These are phyloP conservation scores for Talaromyces sp. DNA, from an alignment of 2,329 filamentous ascomycete species.

Conservation along the genomic window DNA sequence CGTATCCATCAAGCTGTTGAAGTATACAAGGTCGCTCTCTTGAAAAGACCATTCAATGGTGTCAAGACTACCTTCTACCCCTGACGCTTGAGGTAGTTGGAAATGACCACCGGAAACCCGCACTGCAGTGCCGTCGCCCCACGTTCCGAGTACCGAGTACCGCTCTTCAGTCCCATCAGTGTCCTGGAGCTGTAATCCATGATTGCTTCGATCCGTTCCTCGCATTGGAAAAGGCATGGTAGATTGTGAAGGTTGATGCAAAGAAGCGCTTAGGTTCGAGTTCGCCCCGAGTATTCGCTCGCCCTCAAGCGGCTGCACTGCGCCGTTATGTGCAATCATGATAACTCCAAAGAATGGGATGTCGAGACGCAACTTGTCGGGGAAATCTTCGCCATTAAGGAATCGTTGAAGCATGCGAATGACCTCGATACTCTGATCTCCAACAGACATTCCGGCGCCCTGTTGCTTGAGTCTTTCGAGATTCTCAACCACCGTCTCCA, in stretches of 20 bases:
- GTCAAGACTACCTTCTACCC: neutral
- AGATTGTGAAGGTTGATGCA: neutral
- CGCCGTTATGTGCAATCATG: neutral
- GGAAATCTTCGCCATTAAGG: neutral
- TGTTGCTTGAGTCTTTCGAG: neutral
- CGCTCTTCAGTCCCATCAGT: neutral
- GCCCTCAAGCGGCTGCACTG: neutral
- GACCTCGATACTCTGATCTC: neutral
- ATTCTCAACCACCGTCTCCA: neutral
- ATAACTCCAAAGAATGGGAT: neutral
- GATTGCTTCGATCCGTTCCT: neutral
- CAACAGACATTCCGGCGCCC: neutral
- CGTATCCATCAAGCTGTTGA: neutral
- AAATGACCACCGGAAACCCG: neutral
- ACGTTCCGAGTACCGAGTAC: neutral
- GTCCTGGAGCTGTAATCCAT: neutral
- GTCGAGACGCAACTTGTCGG: neutral
- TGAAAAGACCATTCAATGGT: neutral
- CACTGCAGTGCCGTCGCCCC: neutral
- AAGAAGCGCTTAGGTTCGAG: neutral
- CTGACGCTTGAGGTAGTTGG: neutral
- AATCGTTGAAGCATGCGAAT: neutral
- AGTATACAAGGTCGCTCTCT: neutral
- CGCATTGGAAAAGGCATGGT: neutral
- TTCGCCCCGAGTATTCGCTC: neutral